Evolutionary conservation across 192 early-diverging fungal genomes (phyloP), one percentile per base, ranked within the genome.

Genomic region (Mortierella alpina): DNA sequence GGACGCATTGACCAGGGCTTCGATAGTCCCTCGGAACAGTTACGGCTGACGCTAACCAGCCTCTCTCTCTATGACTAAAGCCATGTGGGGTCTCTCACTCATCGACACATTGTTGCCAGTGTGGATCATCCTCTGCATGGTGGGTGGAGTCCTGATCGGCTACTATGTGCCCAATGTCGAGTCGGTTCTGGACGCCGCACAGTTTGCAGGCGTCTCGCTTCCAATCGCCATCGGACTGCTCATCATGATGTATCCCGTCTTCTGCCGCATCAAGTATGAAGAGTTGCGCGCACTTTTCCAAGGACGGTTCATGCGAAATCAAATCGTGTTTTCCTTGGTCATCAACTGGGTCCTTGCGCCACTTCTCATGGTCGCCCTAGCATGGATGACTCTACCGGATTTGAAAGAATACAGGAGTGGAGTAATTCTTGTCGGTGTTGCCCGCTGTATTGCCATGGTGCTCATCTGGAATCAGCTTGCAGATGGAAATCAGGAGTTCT

Each of bases 401-500:
- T 78, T 92, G 39, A 86, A 85, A 51, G 86, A 87, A n/a, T 88
- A 88, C 63, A 88, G 92, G 20, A 87, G 84, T 5, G 93, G 93
- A 2, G 85, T 93, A 12, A 85, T 93, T 54, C 73, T 88, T 56
- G 87, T 88, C 13, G 87, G 72, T 48, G 51, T 66, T 31, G 72
- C 72, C 50, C 55, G 91, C 20, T 93, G 92, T 82, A 93, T 92
- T 72, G 93, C 93, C 46, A 93, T 94, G 92, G 93, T 94, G 5
- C 68, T 94, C 54, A 92, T 94, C 13, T 93, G 93, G 92, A 91
- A 91, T 72, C 70, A 91, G 41, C 84, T 94, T 6, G 90, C 92
- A 40, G 75, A 71, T 9, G 92, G 93, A 1, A 90, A 94, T 57
- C 17, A 78, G 10, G 88, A 92, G 39, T 92, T 89, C 62, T 92